Evolutionary conservation across 2,329 filamentous ascomycete genomes (phyloP).

Genomic region (Xylariaceae sp.): DNA sequence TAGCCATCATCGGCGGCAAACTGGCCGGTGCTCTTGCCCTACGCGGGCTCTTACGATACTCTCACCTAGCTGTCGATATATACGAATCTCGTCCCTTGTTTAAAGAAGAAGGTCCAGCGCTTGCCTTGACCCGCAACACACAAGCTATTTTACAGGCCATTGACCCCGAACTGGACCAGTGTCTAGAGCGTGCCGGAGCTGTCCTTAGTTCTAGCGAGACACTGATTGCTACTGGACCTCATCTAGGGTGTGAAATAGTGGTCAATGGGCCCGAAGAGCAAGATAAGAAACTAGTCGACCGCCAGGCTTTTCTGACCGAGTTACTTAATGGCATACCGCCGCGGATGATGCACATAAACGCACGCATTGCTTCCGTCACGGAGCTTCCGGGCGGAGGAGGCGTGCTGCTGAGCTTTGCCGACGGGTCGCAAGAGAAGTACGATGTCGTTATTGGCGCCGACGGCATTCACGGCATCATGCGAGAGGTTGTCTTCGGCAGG

Average conservation of each 20-base stretch:
- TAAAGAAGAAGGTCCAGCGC: constrained; percentile 28
- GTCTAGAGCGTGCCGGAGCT: constrained; percentile 34
- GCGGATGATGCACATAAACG: constrained; percentile 31
- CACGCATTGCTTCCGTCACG: constrained; percentile 29
- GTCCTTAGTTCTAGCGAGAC: constrained; percentile 24
- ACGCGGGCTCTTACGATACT: constrained; percentile 33
- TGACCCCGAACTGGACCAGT: constrained; percentile 30
- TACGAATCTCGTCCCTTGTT: constrained; percentile 34
- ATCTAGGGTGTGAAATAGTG: constrained; percentile 26
- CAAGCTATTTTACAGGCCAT: constrained; percentile 30
- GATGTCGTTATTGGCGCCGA: constrained; percentile 37
- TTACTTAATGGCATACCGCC: constrained; percentile 30
- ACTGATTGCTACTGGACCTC: constrained; percentile 25
- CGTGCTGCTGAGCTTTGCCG: constrained; percentile 29
- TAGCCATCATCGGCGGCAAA: constrained; percentile 37
- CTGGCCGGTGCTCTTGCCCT: constrained; percentile 30
- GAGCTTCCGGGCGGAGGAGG: constrained; percentile 21
- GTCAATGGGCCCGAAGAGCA: constrained; percentile 8
- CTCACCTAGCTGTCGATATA: constrained; percentile 35
- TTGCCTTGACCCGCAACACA: constrained; percentile 24
- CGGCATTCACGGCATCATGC: constrained; percentile 27
- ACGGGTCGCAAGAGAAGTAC: constrained; percentile 34
- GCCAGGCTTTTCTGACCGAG: constrained; percentile 33
- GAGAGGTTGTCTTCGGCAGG: constrained; percentile 30
- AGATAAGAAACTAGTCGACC: constrained; percentile 28